Percentiles rank a stretch among this genome's conserved stretches.
These are phyloP conservation scores for Clohesyomyces aquaticus DNA, from an alignment of 495 filamentous ascomycete species.

Conservation along the genomic window DNA sequence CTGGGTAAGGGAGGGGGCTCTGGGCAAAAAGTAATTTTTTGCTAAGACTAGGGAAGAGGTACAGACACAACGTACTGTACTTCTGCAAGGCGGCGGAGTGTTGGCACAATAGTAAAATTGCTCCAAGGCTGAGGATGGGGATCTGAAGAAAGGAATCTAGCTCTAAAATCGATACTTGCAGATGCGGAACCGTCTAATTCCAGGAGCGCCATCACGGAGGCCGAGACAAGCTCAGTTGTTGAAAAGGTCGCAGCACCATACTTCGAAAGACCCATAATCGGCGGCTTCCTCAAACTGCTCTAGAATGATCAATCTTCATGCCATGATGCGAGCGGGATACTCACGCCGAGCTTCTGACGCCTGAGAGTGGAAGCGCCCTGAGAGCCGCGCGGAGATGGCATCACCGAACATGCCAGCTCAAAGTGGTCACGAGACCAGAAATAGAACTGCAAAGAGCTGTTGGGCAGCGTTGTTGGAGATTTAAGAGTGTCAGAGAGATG, in stretches of 20 bases:
- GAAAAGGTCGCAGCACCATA: neutral
- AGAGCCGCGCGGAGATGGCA: neutral
- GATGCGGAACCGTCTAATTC: no score
- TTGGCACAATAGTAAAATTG: no score
- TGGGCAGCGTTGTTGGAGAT: neutral
- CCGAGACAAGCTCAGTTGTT: no score
- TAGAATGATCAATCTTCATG: neutral
- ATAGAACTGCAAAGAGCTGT: neutral
- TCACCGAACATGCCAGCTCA: neutral
- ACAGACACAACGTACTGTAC: no score
- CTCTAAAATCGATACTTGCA: no score
- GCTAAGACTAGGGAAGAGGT: no score
- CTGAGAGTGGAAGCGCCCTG: neutral
- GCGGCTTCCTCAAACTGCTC: neutral
- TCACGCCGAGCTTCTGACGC: neutral
- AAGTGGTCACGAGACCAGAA: neutral
- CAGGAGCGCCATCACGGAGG: no score
- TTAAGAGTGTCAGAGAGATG: constrained; percentile 18
- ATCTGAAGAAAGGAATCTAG: no score
- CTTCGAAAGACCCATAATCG: neutral
- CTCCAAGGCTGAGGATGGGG: no score
- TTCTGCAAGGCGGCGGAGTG: no score
- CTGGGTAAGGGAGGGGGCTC: no score
- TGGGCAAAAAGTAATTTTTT: no score
- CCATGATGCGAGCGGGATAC: neutral